Conservation (phyloP, 345 rosid genomes). For the Eutrema japonicum region DNA sequence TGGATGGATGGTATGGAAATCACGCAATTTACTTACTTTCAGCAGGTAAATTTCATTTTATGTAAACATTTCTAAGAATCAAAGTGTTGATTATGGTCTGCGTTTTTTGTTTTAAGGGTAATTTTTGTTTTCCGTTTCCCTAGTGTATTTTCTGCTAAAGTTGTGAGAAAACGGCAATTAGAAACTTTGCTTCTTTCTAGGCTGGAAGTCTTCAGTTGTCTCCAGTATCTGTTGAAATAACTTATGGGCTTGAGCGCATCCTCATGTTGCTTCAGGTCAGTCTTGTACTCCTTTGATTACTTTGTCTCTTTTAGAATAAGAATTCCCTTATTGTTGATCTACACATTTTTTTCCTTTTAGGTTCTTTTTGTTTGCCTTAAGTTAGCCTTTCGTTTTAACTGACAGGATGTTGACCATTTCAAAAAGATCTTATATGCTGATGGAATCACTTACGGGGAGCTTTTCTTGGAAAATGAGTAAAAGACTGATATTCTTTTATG, state of each 20-base stretch:
- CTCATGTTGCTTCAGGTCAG: slow-evolving; percentile 96
- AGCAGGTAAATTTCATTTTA: slow-evolving; percentile 66
- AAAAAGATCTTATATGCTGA: slow-evolving; percentile 89
- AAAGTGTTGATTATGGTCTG: background rate
- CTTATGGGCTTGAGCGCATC: slow-evolving; percentile 97
- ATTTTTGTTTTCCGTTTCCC: no score
- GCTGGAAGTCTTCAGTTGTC: slow-evolving; percentile 94
- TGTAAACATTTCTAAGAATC: background rate
- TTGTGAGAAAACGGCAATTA: background rate
- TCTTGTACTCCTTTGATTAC: slow-evolving; percentile 11
- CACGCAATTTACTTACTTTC: slow-evolving; percentile 98
- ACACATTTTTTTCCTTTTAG: slow-evolving; percentile 12
- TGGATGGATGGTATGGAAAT: slow-evolving; percentile 99
- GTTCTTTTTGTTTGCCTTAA: slow-evolving; percentile 39
- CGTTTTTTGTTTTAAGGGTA: background rate
- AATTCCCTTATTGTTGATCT: slow-evolving; percentile 7
- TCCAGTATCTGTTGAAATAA: slow-evolving; percentile 95
- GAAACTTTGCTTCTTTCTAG: slow-evolving; percentile 46
- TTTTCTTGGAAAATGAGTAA: slow-evolving; percentile 96
- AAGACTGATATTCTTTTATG: slow-evolving; percentile 20
- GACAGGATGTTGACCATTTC: slow-evolving; percentile 96
- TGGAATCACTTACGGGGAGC: slow-evolving; percentile 96
- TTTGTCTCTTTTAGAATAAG: background rate
- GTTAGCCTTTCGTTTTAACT: slow-evolving; percentile 34
- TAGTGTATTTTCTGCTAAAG: background rate